Base-by-base conservation (phyloP, 140 eudicot genomes). In the Oenanthe javanica region DNA sequence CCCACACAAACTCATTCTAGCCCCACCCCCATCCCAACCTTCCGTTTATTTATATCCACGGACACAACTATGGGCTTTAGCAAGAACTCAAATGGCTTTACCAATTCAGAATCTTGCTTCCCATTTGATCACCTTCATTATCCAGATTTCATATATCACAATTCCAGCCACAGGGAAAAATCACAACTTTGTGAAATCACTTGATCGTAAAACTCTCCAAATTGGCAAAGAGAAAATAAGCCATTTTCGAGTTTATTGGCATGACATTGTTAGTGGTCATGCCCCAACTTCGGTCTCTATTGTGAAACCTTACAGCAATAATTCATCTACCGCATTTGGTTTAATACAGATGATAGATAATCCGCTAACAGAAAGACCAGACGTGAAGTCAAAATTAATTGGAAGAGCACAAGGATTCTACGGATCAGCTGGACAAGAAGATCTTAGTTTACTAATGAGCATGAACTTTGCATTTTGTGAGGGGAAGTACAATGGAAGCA, bases 241-340 rank as follows among this genome's bases (percentile, higher is more conserved):
- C 79, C 90, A 82, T 23, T 79, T 87, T 18, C 77, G 79, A 27
- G 6, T 87, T 2, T 87, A 79, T 64, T 87, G 87, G 87, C 90
- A 87, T 75, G 87, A 87, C 81, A 77, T 84, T 4, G 11, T 52
- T 0, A 82, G 84, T 50, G 86, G 90, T 36, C 61, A 15, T 3
- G 43, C 40, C 47, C 90, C 90, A 0, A 81, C 87, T 3, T 55
- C 90, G 0, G 46, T 87, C 9, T 11, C 10, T 0, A 31, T 87
- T 15, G 78, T 82, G 25, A 50, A 59, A 12, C 70, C 84, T n/a
- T 46, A 59, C 25, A n/a, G 69, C 15, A 52, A 15, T 0, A 76
- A 49, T 14, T 43, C 83, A 3, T 5, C 86, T 1, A 76, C 54
- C 1, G 52, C 54, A 16, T 66, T 84, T 23, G 87, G 87, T 21